Conservation (phyloP, 805 yeast genomes). For the Hanseniaspora occidentalis region DNA sequence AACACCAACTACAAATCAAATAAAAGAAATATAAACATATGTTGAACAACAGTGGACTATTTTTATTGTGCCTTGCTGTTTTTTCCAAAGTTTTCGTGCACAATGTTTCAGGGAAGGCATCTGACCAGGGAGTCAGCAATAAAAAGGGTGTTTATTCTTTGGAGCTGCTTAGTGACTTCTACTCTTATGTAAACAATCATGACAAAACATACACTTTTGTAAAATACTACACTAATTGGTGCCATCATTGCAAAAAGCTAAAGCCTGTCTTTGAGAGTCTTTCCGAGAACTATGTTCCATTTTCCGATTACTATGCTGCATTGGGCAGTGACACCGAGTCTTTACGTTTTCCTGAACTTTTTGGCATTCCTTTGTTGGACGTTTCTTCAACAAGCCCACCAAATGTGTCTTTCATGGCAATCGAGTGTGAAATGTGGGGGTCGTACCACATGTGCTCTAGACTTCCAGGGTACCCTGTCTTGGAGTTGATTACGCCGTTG, state of each 20-base stretch:
- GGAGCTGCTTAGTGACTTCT: slow-evolving; percentile 13
- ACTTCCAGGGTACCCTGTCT: slow-evolving; percentile 49
- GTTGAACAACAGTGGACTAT: too few species aligned
- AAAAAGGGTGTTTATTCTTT: too few species aligned
- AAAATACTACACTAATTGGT: slow-evolving; percentile 53
- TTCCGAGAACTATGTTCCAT: slow-evolving; percentile 24
- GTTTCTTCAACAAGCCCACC: too few species aligned
- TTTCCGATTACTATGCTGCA: too few species aligned
- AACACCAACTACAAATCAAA: too few species aligned
- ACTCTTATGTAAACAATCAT: slow-evolving; percentile 15
- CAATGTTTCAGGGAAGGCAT: too few species aligned
- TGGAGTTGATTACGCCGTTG: slow-evolving; percentile 41
- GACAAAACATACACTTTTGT: slow-evolving; percentile 20
- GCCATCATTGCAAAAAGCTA: slow-evolving; percentile 51
- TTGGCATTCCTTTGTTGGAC: too few species aligned
- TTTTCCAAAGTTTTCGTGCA: not conserved
- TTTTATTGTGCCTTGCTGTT: too few species aligned
- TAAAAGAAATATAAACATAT: too few species aligned
- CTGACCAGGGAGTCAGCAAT: too few species aligned
- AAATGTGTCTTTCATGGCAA: slow-evolving; percentile 16
- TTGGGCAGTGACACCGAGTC: too few species aligned
- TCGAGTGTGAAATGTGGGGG: slow-evolving; percentile 24
- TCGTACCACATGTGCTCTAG: slow-evolving; percentile 16
- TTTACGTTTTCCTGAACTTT: not conserved
- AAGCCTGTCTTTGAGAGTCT: slow-evolving; percentile 43